Conservation (phyloP, 345 rosid genomes). For the Sapria himalayana region DNA sequence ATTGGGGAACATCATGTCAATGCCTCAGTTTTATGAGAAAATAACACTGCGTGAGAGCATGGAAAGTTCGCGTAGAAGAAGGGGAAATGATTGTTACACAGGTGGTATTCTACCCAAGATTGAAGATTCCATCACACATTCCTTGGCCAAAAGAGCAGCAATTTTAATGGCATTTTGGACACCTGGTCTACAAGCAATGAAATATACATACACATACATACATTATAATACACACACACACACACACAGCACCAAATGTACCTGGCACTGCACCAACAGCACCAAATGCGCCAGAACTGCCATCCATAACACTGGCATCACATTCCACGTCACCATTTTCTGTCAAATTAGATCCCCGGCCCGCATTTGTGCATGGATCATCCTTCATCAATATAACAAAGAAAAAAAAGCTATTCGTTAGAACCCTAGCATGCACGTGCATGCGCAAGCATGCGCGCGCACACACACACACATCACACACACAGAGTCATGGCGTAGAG, state of each 20-base stretch:
- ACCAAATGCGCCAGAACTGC: slow-evolving; percentile 65
- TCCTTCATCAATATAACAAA: slow-evolving; percentile 23
- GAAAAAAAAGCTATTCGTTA: too few relatives aligned
- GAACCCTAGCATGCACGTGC: too few relatives aligned
- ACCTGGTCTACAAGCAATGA: slow-evolving; percentile 55
- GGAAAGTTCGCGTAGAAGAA: slow-evolving; percentile 1
- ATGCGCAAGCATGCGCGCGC: too few relatives aligned
- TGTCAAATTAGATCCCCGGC: slow-evolving; percentile 85
- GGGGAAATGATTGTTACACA: slow-evolving; percentile 27
- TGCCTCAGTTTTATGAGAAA: slow-evolving; percentile 1
- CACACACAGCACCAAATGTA: slow-evolving; percentile 8
- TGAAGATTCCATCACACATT: slow-evolving; percentile 44
- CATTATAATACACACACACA: slow-evolving; percentile 4
- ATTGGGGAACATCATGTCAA: neutral
- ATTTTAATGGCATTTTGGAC: slow-evolving; percentile 69
- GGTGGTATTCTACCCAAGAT: slow-evolving; percentile 83
- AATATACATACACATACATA: slow-evolving; percentile 13
- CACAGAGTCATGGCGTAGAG: too few relatives aligned
- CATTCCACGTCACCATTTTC: slow-evolving; percentile 86
- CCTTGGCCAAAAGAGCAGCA: slow-evolving; percentile 59
- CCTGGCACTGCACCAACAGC: slow-evolving; percentile 96
- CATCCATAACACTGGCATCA: slow-evolving; percentile 92
- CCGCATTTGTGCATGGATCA: slow-evolving; percentile 81
- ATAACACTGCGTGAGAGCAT: too few relatives aligned
- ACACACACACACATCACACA: too few relatives aligned